Evolutionary conservation across 352 stramenopile species (phyloP), one percentile per base, ranked within the genome.

Genomic region (Globisporangium lucens): DNA sequence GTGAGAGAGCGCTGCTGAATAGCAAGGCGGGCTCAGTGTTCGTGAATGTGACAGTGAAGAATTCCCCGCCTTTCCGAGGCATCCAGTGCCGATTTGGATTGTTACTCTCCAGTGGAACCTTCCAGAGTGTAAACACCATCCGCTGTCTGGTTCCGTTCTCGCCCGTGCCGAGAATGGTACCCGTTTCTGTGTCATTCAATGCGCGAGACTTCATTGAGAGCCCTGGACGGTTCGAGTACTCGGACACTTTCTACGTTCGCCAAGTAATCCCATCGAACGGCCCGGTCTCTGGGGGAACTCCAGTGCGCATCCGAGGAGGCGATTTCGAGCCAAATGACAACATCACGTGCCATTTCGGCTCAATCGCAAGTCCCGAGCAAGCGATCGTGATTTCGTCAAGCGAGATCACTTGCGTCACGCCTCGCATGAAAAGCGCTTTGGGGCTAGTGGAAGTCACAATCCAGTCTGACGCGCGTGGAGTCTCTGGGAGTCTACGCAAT

Each of bases 111-210:
- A 15, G 56, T 9, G 81, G 81, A 0, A 75, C 60, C 0, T 86
- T 86, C 56, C 61, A 79, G 22, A 80, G 49, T 38, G 59, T 62
- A 0, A 77, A 78, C 13, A 66, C 65, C 30, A 13, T 89, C 3
- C 77, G 68, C 10, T 91, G 83, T 33, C 63, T 70, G 2, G 76
- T 92, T 9, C 84, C 84, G 15, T 30, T 52, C 0, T 74, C 74
- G 0, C 36, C 53, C 17, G 61, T 73, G 1, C 57, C 72, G 8
- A 72, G 65, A n/a, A 56, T 51, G 4, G 73, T 79, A 10, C 22
- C 65, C 1, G 22, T 90, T 49, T 61, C 71, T 0, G 59, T 96
- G 13, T 91, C 82, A 0, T 91, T 95, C 52, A 93, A 96, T 66
- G 68, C 70, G 2, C 70, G 80, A 1, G 83, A 94, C 49, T 92